phyloP scores from a whole-genome alignment of 2,329 filamentous ascomycete genomes.

The Sporothrix brasiliensis region DNA sequence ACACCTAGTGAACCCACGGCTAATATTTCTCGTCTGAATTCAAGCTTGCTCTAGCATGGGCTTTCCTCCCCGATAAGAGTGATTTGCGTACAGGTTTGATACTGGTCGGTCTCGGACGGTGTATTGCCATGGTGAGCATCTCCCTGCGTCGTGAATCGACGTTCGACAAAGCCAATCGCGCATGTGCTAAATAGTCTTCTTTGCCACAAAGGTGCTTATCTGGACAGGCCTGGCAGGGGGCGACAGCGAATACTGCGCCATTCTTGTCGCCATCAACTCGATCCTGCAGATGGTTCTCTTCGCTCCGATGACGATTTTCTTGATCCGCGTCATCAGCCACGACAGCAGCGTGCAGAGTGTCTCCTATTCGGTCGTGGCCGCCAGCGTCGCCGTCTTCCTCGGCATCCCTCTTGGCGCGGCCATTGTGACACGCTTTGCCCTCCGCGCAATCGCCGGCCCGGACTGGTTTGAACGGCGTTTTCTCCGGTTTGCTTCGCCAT shows the following conservation, averaged over 20 bases:
- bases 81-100: conserved; percentile 69
- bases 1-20: too few relatives aligned
- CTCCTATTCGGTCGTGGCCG: conserved; percentile 70
- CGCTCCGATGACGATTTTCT: conserved; percentile 68
- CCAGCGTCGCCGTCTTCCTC: conserved; percentile 80
- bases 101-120: conserved; percentile 79
- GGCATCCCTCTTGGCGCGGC: conserved; percentile 82
- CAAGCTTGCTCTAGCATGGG: conserved; percentile 68
- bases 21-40: too few relatives aligned
- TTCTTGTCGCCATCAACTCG: conserved; percentile 75
- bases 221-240: conserved; percentile 74
- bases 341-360: conserved; percentile 42
- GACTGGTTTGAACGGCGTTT: conserved; percentile 70
- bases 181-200: neutral
- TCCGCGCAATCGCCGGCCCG: conserved; percentile 59
- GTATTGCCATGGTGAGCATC: conserved; percentile 76
- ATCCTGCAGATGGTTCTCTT: conserved; percentile 76
- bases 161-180: too few relatives aligned
- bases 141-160: neutral
- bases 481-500: conserved; percentile 68
- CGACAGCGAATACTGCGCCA: conserved; percentile 79
- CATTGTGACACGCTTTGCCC: conserved; percentile 67
- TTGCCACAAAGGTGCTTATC: conserved; percentile 48
- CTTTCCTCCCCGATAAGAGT: conserved; percentile 62
- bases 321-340: conserved; percentile 68